These are phyloP conservation scores for Hamamelis virginiana DNA, from an alignment of 164 flowering plant species.

Conservation along the genomic window DNA sequence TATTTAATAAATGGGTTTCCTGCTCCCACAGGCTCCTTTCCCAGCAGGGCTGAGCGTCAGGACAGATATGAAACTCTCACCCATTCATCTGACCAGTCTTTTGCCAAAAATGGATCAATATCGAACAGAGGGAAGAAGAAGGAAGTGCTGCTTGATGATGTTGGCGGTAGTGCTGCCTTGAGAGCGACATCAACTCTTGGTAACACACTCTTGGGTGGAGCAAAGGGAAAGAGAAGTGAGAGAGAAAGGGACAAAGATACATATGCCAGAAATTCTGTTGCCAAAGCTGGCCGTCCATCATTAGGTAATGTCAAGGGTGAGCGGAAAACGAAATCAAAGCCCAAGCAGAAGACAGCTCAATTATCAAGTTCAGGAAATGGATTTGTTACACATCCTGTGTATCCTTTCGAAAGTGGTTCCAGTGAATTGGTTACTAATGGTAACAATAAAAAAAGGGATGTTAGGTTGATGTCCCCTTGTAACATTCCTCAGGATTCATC, in stretches of 20 bases:
- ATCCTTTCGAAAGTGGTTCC: slow-evolving; percentile 24
- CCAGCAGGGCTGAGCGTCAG: slow-evolving; percentile 24
- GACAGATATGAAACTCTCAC: slow-evolving; percentile 27
- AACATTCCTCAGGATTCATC: slow-evolving; percentile 22
- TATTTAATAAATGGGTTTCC: slow-evolving; percentile 1
- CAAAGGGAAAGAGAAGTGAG: slow-evolving; percentile 77
- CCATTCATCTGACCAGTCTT: slow-evolving; percentile 36
- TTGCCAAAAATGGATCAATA: slow-evolving; percentile 51
- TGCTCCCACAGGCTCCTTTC: slow-evolving; percentile 28
- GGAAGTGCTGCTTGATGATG: slow-evolving; percentile 75
- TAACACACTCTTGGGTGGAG: slow-evolving; percentile 43
- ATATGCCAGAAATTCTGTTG: slow-evolving; percentile 33
- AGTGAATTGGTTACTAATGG: slow-evolving; percentile 21
- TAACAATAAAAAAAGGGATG: slow-evolving; percentile 29
- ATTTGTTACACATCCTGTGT: slow-evolving; percentile 26
- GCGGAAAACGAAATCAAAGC: slow-evolving; percentile 69
- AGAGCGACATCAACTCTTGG: slow-evolving; percentile 46
- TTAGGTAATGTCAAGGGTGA: slow-evolving; percentile 47
- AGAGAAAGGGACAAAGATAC: slow-evolving; percentile 58
- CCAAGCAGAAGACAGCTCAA: slow-evolving; percentile 69
- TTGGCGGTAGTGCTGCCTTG: slow-evolving; percentile 41
- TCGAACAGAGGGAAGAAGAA: slow-evolving; percentile 63
- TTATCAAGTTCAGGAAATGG: slow-evolving; percentile 53
- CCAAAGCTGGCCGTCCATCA: slow-evolving; percentile 51
- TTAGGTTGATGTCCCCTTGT: slow-evolving; percentile 19